Conservation (phyloP, 345 rosid species). For the Lepidium africanum region DNA sequence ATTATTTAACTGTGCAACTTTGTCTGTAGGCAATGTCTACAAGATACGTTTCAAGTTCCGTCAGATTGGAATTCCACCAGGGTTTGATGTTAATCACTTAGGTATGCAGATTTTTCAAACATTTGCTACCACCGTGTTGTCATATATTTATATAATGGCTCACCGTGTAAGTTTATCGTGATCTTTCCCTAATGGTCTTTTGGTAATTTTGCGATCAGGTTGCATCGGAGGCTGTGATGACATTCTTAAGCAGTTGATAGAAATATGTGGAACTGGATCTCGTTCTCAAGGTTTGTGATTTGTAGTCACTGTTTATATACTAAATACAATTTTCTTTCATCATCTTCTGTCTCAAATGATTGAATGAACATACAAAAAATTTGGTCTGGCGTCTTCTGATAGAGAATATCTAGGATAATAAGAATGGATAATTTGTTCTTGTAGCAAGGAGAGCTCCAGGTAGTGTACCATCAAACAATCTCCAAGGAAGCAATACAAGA, state of each 20-base stretch:
- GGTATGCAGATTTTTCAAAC: constrained; percentile 39
- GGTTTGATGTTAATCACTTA: constrained; percentile 63
- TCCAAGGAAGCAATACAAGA: constrained; percentile 49
- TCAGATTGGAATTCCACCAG: constrained; percentile 86
- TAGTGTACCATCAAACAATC: constrained; percentile 34
- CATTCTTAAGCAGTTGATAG: constrained; percentile 63
- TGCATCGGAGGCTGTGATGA: constrained; percentile 95
- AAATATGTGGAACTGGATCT: constrained; percentile 92
- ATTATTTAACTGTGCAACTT: constrained; percentile 1
- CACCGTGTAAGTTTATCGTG: not conserved
- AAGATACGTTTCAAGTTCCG: constrained; percentile 91
- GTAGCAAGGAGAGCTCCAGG: constrained; percentile 55
- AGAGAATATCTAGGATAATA: not conserved
- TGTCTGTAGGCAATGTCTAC: constrained; percentile 60
- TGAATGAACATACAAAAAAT: not conserved
- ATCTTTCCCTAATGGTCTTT: not conserved
- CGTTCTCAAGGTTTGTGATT: constrained; percentile 61
- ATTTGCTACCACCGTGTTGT: not conserved
- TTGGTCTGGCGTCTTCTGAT: not conserved
- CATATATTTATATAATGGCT: not conserved
- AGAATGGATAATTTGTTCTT: constrained; percentile 10
- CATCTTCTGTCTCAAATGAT: not conserved
- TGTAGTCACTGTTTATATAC: not conserved
- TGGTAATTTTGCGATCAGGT: constrained; percentile 36
- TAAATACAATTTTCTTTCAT: not conserved